phyloP scores from a whole-genome alignment of 257 asterid genomes.

The Capsicum rhomboideum region DNA sequence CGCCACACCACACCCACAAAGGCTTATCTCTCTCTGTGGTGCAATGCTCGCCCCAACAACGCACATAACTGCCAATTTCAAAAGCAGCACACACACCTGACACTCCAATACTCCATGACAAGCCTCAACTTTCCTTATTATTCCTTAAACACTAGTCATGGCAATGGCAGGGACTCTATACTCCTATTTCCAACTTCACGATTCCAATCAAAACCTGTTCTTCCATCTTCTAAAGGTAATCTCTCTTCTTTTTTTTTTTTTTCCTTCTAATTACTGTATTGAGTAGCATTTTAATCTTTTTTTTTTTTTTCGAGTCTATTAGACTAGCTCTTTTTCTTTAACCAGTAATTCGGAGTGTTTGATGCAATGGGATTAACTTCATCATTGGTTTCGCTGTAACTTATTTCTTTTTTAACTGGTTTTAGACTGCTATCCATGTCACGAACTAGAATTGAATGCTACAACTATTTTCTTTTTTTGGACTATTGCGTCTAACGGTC shows the following conservation, averaged over 20 bases:
- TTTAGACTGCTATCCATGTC: not conserved
- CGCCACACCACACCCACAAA: not conserved
- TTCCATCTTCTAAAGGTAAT: constrained; percentile 29
- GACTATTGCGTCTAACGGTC: too few relatives aligned
- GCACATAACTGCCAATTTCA: constrained; percentile 33
- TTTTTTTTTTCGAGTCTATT: too few relatives aligned
- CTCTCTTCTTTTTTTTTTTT: too few relatives aligned
- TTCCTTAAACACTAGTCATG: constrained; percentile 24
- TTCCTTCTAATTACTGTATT: too few relatives aligned
- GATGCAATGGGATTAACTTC: too few relatives aligned
- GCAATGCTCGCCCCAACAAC: constrained; percentile 9
- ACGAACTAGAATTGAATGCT: not conserved
- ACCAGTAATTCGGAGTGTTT: too few relatives aligned
- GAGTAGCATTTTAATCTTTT: too few relatives aligned
- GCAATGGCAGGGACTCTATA: constrained; percentile 21
- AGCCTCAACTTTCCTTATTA: constrained; percentile 41
- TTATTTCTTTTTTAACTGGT: not conserved
- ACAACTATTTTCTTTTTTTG: too few relatives aligned
- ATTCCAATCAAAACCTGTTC: constrained; percentile 15
- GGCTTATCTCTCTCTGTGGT: constrained; percentile 23
- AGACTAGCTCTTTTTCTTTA: too few relatives aligned
- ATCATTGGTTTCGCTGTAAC: not conserved
- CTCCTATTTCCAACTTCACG: constrained; percentile 30
- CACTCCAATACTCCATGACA: constrained; percentile 27
- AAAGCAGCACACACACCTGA: not conserved